Evolutionary conservation across 2,329 filamentous ascomycete species (phyloP).

Genomic region (Cercospora brassicicola): DNA sequence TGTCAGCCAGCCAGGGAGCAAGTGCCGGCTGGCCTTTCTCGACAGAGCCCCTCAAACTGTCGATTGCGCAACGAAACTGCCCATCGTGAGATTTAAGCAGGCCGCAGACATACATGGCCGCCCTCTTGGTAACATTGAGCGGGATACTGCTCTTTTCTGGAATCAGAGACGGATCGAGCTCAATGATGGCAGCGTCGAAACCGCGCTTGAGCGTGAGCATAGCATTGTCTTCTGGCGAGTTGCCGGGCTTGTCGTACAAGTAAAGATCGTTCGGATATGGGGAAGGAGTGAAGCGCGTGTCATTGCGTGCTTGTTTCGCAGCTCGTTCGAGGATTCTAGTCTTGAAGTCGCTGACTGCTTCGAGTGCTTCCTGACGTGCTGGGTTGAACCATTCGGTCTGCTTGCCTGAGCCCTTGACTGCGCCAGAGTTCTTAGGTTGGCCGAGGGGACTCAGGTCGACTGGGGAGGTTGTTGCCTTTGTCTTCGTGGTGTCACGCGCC

Average conservation of each 20-base stretch:
- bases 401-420: slow-evolving; percentile 3
- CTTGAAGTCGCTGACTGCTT: slow-evolving; percentile 12
- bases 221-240: slow-evolving; percentile 4
- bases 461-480: neutral
- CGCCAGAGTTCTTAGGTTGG: neutral
- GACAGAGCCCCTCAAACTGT: neutral
- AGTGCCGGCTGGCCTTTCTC: neutral
- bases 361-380: slow-evolving; percentile 7
- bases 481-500: neutral
- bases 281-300: slow-evolving; percentile 3
- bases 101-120: slow-evolving; percentile 9
- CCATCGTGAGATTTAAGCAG: slow-evolving; percentile 9
- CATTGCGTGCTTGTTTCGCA: slow-evolving; percentile 8
- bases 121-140: slow-evolving; percentile 2
- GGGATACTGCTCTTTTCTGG: neutral
- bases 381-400: neutral
- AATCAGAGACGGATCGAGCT: neutral
- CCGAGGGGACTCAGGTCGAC: neutral
- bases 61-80: slow-evolving; percentile 7
- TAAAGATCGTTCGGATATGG: slow-evolving; percentile 3
- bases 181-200: neutral
- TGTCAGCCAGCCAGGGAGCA: slow-evolving; percentile 9
- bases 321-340: slow-evolving; percentile 14
- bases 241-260: slow-evolving; percentile 4
- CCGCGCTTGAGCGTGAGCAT: slow-evolving; percentile 8